phyloP scores from a whole-genome alignment of 2,329 filamentous ascomycete genomes.

The Knoxdaviesia capensis region DNA sequence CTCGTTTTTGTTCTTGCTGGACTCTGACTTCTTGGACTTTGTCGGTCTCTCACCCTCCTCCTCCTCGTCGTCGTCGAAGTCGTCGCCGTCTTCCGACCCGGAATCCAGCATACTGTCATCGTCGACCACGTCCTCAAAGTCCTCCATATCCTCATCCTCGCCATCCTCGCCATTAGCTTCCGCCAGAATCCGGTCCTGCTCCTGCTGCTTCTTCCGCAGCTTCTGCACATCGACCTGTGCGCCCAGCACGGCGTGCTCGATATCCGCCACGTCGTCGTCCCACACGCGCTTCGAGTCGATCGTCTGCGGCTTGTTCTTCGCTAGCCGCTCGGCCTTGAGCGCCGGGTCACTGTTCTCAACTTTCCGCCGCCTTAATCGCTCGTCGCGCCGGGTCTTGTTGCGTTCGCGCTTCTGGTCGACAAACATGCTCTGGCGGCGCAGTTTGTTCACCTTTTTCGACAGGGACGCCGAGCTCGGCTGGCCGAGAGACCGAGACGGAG shows the following conservation, averaged over 20 bases:
- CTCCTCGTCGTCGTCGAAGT: conserved; percentile 31
- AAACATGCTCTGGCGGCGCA: conserved; percentile 57
- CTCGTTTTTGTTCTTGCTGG: conserved; percentile 2
- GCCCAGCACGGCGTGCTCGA: conserved; percentile 28
- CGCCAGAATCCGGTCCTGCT: conserved; percentile 31
- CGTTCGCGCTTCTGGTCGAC: conserved; percentile 61
- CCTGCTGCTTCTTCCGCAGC: conserved; percentile 31
- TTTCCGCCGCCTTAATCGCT: conserved; percentile 59
- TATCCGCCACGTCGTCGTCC: conserved; percentile 48
- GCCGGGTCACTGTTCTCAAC: conserved; percentile 71
- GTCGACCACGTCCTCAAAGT: conserved; percentile 23
- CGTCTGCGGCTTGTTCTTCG: conserved; percentile 60
- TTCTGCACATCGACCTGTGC: conserved; percentile 36
- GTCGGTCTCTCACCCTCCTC: conserved; percentile 22
- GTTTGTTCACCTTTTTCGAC: conserved; percentile 47
- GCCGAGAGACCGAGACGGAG: conserved; percentile 4
- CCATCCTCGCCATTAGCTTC: conserved; percentile 27
- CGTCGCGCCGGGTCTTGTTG: conserved; percentile 55
- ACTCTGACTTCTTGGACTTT: conserved; percentile 13
- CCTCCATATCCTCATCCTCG: conserved; percentile 16
- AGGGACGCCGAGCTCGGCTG: conserved; percentile 11
- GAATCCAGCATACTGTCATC: conserved; percentile 70
- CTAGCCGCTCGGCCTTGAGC: conserved; percentile 51
- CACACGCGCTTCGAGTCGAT: conserved; percentile 78
- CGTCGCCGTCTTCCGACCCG: conserved; percentile 12